Percentiles rank a stretch among this genome's conserved stretches.
phyloP scores from a whole-genome alignment of 768 basidiomycete species.

The Amanita rubescens region DNA sequence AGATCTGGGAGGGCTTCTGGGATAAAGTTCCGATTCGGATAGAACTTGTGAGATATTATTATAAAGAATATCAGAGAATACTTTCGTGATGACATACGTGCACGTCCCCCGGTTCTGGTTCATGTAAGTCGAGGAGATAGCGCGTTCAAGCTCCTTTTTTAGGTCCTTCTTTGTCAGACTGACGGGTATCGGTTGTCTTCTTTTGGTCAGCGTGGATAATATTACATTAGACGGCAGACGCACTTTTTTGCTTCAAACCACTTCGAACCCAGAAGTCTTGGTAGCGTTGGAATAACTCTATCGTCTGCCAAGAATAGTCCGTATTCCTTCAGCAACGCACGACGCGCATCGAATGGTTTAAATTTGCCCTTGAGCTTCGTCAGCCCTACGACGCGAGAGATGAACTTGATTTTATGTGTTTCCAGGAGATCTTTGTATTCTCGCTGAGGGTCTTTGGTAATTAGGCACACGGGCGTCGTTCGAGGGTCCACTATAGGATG shows the following conservation, averaged over 20 bases:
- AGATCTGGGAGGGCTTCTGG: conserved; percentile 65
- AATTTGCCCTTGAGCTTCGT: conserved; percentile 93
- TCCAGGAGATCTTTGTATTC: conserved; percentile 93
- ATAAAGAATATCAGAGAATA: neutral
- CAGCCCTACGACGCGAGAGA: conserved; percentile 86
- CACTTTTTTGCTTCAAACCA: conserved; percentile 97
- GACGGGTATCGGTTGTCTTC: conserved; percentile 86
- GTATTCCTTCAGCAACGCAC: conserved; percentile 81
- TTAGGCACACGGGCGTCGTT: conserved; percentile 74
- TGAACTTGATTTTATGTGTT: conserved; percentile 74
- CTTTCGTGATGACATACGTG: conserved; percentile 51
- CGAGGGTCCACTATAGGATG: conserved; percentile 83
- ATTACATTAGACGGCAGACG: conserved; percentile 17
- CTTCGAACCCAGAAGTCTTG: conserved; percentile 77
- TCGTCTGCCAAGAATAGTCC: conserved; percentile 94
- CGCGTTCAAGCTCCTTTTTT: conserved; percentile 87
- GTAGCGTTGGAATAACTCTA: conserved; percentile 78
- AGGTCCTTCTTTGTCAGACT: conserved; percentile 81
- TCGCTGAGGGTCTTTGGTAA: conserved; percentile 93
- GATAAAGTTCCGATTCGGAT: conserved; percentile 76
- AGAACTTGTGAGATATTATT: conserved; percentile 44
- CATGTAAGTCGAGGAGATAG: conserved; percentile 92
- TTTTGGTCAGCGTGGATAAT: conserved; percentile 5
- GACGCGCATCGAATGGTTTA: conserved; percentile 74
- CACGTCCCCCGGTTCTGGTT: conserved; percentile 91